A percentile compares a stretch with the other conserved stretches of the same genome.
Evolutionary conservation across 23 red algal genomes (phyloP).

Genomic region (Gracilaria domingensis): DNA sequence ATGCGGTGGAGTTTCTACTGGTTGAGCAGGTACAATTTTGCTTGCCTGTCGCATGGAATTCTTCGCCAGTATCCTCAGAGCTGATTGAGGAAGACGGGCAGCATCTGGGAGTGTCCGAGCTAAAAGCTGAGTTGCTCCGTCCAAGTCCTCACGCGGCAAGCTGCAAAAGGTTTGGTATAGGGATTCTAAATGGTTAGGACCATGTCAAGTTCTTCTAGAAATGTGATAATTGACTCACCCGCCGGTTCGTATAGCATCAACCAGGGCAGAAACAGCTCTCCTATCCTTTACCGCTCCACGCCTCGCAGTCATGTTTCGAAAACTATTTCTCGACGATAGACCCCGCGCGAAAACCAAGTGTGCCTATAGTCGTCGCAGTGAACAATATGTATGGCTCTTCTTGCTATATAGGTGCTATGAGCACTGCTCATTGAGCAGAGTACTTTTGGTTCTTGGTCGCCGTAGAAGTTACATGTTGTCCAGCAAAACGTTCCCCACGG

Average conservation of each 20-base stretch:
- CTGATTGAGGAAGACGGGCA: conserved; percentile 41
- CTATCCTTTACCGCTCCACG: conserved; percentile 24
- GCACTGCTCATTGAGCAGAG: no score
- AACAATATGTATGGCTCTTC: no score
- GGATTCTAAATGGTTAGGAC: neutral
- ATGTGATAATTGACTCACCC: conserved; percentile 19
- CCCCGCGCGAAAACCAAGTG: neutral
- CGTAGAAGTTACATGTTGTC: no score
- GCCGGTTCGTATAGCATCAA: conserved; percentile 55
- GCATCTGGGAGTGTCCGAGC: conserved; percentile 52
- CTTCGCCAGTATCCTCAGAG: conserved; percentile 26
- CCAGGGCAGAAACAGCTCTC: conserved; percentile 46
- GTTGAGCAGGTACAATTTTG: neutral
- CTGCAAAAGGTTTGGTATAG: neutral
- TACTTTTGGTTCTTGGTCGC: no score
- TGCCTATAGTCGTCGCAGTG: no score
- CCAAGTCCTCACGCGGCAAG: conserved; percentile 23
- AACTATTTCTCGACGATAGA: neutral
- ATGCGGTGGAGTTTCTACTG: neutral
- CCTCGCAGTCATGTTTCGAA: neutral
- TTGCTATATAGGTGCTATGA: no score
- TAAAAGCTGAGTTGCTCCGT: conserved; percentile 22
- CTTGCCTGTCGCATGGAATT: conserved; percentile 50
- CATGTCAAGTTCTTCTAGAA: neutral
- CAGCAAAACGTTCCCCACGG: no score